Base-by-base conservation (phyloP, 495 filamentous ascomycete genomes). In the Mytilinidion resinicola region DNA sequence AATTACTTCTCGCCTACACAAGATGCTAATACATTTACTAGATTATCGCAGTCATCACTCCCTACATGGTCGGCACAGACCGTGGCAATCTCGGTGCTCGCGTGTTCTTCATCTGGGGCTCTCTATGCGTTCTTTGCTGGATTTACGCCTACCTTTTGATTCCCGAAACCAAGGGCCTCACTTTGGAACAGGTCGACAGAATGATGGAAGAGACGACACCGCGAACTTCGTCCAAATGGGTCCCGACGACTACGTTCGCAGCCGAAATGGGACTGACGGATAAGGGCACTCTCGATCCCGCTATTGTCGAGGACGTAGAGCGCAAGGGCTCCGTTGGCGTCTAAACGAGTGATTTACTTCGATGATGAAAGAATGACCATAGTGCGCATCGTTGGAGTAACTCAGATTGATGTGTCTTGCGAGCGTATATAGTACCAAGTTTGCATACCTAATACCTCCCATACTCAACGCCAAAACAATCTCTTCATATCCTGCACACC, bases 121-220 rank as follows among this genome's bases (percentile, higher is more conserved):
- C 46, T 30, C 46, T 49, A 49, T 89, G 86, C 74, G 74, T 78
- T 19, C 53, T 69, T 55, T 82, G 79, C 64, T 75, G 15, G 15
- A 19, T 49, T 63, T 89, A 83, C 75, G 80, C 85, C 57, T 91
- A 85, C 79, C 85, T 72, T 80, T 78, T 91, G 46, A 77, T 92
- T 44, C 85, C 85, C 56, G 88, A 91, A 77, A 91, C 88, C 72
- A 92, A 91, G 82, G 86, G 87, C 54, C 78, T 93, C 15, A 85
- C 86, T n/a, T 85, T 92, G 34, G 89, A 95, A 76, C 87, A 92
- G 70, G 86, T 95, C 65, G 89, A 92, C 74, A 79, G 81, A 72
- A 91, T 91, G 89, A 81, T 92, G 77, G 88, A 89, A 69, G 87
- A 90, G 74, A 82, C 80, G 1, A 85, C 77, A 3, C 83, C 88